These are phyloP conservation scores for Canavalia gladiata DNA, from an alignment of 306 rosid species.

Conservation along the genomic window DNA sequence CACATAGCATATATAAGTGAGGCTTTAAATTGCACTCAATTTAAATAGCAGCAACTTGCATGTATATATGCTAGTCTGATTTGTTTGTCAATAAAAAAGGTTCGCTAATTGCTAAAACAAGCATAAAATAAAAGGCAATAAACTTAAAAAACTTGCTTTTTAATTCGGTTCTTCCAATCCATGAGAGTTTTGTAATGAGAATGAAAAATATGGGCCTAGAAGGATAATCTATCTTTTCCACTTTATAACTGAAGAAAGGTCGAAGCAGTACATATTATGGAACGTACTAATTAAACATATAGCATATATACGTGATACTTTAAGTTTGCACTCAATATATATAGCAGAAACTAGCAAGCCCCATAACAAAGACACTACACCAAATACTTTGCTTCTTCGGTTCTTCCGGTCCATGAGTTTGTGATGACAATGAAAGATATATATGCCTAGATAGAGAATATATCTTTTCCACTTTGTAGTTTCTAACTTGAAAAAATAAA, in stretches of 20 bases:
- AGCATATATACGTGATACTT: too few relatives aligned
- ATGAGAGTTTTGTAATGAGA: background rate
- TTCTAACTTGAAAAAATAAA: constrained; percentile 10
- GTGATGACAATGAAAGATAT: background rate
- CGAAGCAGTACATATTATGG: too few relatives aligned
- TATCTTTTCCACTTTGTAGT: background rate
- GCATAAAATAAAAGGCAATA: background rate
- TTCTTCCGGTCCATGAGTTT: constrained; percentile 9
- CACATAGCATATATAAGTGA: background rate
- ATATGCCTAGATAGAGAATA: background rate
- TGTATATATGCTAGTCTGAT: background rate
- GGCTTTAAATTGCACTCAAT: background rate
- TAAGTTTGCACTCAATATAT: too few relatives aligned
- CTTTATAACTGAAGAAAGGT: background rate
- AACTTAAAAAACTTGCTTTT: background rate
- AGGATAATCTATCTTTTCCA: background rate
- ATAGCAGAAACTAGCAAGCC: too few relatives aligned
- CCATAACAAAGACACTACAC: background rate
- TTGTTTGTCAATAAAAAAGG: background rate
- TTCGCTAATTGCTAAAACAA: background rate
- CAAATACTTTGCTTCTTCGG: background rate
- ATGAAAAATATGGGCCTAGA: background rate
- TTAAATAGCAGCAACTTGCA: constrained; percentile 8
- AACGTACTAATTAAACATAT: too few relatives aligned
- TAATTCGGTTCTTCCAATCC: background rate